Percentiles rank a stretch among this genome's conserved stretches.
Conservation (phyloP, 192 early-diverging fungal species). For the Coemansia sp. region DNA sequence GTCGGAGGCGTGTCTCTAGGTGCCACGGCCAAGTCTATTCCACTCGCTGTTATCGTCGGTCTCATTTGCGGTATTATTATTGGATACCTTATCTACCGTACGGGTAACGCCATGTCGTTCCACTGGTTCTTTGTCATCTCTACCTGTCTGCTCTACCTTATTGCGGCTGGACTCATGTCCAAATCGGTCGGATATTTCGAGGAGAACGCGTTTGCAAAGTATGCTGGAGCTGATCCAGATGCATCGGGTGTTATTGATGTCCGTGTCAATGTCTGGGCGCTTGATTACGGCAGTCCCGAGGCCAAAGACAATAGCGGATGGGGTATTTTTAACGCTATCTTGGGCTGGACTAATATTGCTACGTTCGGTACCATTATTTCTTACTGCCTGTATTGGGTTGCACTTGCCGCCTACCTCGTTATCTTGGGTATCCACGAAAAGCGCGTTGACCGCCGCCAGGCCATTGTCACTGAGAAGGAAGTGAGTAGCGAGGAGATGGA, state of each 20-base stretch:
- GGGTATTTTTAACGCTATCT: constrained; percentile 70
- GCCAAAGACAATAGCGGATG: constrained; percentile 56
- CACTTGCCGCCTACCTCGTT: constrained; percentile 55
- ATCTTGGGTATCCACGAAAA: constrained; percentile 26
- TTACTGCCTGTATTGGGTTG: constrained; percentile 82
- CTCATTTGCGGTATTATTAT: constrained; percentile 64
- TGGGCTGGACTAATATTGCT: constrained; percentile 77
- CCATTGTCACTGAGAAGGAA: neutral
- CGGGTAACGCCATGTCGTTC: constrained; percentile 67
- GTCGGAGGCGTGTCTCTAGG: constrained; percentile 79
- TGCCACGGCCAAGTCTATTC: constrained; percentile 66
- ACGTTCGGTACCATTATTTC: constrained; percentile 70
- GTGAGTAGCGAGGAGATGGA: neutral
- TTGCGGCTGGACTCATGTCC: constrained; percentile 79
- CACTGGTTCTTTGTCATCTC: constrained; percentile 77
- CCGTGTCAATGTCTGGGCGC: constrained; percentile 59
- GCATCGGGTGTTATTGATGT: constrained; percentile 58
- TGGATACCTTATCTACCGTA: constrained; percentile 74
- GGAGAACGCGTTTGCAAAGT: constrained; percentile 62
- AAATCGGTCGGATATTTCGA: constrained; percentile 68
- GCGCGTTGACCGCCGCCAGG: constrained; percentile 11
- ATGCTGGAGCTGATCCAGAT: constrained; percentile 68
- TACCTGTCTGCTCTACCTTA: constrained; percentile 72
- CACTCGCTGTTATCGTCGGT: constrained; percentile 76
- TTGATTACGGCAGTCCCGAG: constrained; percentile 66